These are phyloP conservation scores for Conticribra guillardii DNA, from an alignment of 108 stramenopile species.

Conservation along the genomic window DNA sequence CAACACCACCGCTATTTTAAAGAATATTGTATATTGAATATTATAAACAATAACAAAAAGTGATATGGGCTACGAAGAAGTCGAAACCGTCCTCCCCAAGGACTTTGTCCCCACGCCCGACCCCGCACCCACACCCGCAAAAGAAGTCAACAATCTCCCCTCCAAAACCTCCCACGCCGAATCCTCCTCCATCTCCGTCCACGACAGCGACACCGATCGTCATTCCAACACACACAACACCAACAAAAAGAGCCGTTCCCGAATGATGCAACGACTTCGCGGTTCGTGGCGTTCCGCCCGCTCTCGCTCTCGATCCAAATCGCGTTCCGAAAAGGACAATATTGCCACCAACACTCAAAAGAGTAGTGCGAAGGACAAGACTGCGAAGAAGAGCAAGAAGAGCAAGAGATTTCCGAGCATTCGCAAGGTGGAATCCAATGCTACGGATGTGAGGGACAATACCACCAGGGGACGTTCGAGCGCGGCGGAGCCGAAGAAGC, in stretches of 20 bases:
- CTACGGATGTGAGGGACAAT: constrained; percentile 29
- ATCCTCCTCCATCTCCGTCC: not conserved
- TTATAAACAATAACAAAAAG: too few species aligned
- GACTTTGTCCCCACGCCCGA: constrained; percentile 10
- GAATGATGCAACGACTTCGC: constrained; percentile 21
- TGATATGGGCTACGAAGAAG: constrained; percentile 49
- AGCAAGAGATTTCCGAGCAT: not conserved
- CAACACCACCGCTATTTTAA: too few species aligned
- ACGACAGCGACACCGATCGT: not conserved
- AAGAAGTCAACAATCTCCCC: not conserved
- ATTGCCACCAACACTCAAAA: not conserved
- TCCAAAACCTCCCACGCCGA: not conserved
- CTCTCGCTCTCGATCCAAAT: not conserved
- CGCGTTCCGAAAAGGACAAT: constrained; percentile 2
- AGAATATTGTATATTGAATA: too few species aligned
- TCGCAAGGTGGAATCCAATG: constrained; percentile 32
- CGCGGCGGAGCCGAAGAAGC: not conserved
- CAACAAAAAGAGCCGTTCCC: not conserved
- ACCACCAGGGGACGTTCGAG: constrained; percentile 23
- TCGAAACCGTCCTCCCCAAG: constrained; percentile 46
- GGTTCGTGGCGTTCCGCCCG: constrained; percentile 20
- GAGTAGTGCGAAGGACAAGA: not conserved
- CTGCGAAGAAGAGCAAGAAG: not conserved
- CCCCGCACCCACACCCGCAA: constrained; percentile 1
- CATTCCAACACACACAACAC: not conserved